phyloP scores from a whole-genome alignment of 306 rosid genomes.

The Ziziphus jujuba region DNA sequence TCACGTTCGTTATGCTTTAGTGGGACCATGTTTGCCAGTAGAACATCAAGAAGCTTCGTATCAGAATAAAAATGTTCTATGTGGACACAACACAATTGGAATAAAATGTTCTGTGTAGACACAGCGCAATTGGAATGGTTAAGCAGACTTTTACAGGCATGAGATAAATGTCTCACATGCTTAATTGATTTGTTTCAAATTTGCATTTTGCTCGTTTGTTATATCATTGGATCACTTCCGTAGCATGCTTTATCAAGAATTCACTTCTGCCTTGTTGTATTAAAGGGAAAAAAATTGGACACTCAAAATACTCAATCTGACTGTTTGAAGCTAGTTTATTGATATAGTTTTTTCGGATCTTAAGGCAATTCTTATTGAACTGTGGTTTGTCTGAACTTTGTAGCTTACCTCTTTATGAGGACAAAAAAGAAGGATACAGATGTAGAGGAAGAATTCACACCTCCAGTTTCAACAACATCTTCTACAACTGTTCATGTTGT shows the following conservation, averaged over 20 bases:
- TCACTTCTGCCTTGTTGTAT: too few species aligned
- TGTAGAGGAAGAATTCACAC: constrained; percentile 41
- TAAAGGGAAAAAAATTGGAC: background rate
- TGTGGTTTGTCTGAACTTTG: constrained; percentile 39
- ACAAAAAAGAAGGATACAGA: constrained; percentile 62
- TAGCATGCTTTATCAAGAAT: background rate
- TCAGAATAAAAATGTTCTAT: too few species aligned
- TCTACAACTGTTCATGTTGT: constrained; percentile 32
- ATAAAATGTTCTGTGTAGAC: background rate
- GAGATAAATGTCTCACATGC: background rate
- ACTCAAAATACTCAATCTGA: background rate
- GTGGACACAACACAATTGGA: background rate
- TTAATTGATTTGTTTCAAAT: background rate
- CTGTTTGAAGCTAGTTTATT: constrained; percentile 4
- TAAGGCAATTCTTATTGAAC: constrained; percentile 26
- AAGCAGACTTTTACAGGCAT: background rate
- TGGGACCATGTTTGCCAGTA: too few species aligned
- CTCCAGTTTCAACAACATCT: constrained; percentile 40
- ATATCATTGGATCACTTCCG: background rate
- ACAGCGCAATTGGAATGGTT: background rate
- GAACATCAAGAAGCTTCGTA: too few species aligned
- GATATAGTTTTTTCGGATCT: constrained; percentile 7
- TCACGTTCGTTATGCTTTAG: too few species aligned
- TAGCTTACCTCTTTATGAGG: constrained; percentile 70
- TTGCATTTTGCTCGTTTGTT: background rate